These are phyloP conservation scores for Rhynchosporium secalis DNA, from an alignment of 2,329 filamentous ascomycete genomes.

Conservation along the genomic window DNA sequence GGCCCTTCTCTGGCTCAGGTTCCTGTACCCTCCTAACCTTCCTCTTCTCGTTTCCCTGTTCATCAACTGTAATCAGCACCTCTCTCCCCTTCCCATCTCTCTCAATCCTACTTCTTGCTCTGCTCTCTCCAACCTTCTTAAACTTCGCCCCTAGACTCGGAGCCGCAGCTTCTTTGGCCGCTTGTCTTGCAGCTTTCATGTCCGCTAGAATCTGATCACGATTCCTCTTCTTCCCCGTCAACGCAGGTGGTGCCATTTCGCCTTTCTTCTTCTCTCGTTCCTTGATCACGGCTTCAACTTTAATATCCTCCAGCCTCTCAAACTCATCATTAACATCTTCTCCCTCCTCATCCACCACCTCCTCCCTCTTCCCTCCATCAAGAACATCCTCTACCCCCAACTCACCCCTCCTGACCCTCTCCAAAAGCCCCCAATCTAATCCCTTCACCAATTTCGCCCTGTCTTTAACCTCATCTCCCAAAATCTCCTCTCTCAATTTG, in stretches of 20 bases:
- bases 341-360: conserved; percentile 38
- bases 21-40: conserved; percentile 58
- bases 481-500: conserved; percentile 70
- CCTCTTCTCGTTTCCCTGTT: conserved; percentile 65
- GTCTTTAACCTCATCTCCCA: conserved; percentile 67
- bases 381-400: conserved; percentile 50
- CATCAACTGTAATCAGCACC: conserved; percentile 64
- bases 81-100: conserved; percentile 61
- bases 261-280: conserved; percentile 56
- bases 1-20: conserved; percentile 43
- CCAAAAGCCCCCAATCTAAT: conserved; percentile 78
- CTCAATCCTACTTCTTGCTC: conserved; percentile 59
- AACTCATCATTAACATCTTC: conserved; percentile 66
- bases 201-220: conserved; percentile 68
- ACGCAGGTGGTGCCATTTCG: conserved; percentile 54
- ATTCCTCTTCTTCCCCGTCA: conserved; percentile 61
- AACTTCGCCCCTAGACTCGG: conserved; percentile 59
- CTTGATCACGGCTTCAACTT: conserved; percentile 54
- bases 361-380: conserved; percentile 34
- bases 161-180: conserved; percentile 54
- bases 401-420: conserved; percentile 68
- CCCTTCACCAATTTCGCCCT: conserved; percentile 91
- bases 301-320: conserved; percentile 55
- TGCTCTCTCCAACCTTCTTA: conserved; percentile 61
- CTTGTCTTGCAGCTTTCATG: conserved; percentile 61